These are phyloP conservation scores for Suillus ampliporus DNA, from an alignment of 768 basidiomycete genomes.

Conservation along the genomic window DNA sequence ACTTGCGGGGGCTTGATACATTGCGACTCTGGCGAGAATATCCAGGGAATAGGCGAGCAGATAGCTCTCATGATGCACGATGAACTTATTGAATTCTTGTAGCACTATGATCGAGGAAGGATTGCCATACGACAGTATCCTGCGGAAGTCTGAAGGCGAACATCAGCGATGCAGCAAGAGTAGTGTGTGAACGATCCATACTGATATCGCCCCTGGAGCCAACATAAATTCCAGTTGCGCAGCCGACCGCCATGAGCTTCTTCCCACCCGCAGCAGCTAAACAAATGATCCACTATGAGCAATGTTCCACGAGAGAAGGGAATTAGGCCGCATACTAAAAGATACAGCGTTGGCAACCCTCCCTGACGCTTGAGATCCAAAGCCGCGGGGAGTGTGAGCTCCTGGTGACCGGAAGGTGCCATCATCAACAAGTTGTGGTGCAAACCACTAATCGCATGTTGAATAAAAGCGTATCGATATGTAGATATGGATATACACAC, in stretches of 20 bases:
- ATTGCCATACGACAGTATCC: conserved; percentile 55
- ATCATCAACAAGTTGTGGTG: conserved; percentile 61
- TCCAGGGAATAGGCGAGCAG: conserved; percentile 75
- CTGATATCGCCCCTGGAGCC: conserved; percentile 60
- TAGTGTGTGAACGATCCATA: conserved; percentile 35
- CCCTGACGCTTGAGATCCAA: conserved; percentile 54
- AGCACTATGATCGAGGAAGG: conserved; percentile 63
- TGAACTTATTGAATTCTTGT: conserved; percentile 66
- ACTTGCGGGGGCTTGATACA: conserved; percentile 51
- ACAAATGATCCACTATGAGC: not conserved
- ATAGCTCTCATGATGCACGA: conserved; percentile 64
- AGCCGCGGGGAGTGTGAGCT: conserved; percentile 34
- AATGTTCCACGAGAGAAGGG: not conserved
- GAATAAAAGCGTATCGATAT: conserved; percentile 13
- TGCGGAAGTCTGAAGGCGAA: conserved; percentile 55
- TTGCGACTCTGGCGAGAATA: conserved; percentile 62
- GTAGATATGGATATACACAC: conserved; percentile 42
- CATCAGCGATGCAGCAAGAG: conserved; percentile 8
- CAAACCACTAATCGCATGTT: conserved; percentile 61
- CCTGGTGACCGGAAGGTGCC: conserved; percentile 61
- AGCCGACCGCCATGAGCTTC: conserved; percentile 68
- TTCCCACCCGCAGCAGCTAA: conserved; percentile 53
- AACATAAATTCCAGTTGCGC: conserved; percentile 72
- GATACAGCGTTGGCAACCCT: conserved; percentile 62
- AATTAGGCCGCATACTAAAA: conserved; percentile 55